Base-by-base conservation (phyloP, 495 filamentous ascomycete species). In the Aspergillus avenaceus region DNA sequence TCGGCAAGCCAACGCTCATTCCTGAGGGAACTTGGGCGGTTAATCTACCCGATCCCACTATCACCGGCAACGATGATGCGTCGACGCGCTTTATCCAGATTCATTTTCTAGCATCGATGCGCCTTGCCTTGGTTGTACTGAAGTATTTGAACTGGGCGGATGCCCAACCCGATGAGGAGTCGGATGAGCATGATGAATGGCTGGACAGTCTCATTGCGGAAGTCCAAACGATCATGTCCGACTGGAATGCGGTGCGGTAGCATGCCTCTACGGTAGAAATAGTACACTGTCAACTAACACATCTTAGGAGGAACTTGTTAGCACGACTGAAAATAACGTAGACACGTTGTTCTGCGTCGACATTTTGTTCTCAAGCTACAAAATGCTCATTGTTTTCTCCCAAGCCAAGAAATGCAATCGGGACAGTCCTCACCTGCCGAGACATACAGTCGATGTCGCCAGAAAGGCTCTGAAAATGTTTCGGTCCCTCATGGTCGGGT, bases 81-180 rank as follows among this genome's bases (percentile, higher is more conserved):
- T 54, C 54, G 2, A 57, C 53, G 4, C 50, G 49, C 3, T 53
- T 53, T 14, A 40, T 61, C 8, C 55, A 61, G 19, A 61, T 61
- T 19, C 59, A 61, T 43, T 61, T 61, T 18, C 42, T 61, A 3
- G 59, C 55, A n/a, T 58, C 52, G n/a, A 61, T 61, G 59, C 48
- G 59, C 2, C 49, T 53, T 4, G 49, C 54, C 0, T 29, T 61
- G 5, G 50, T 57, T 2, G 16, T 49, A n/a, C 21, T 61, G 45
- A 47, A 52, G 19, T 61, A 53, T 22, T 27, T 58, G n/a, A 55
- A 61, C 2, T 42, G 45, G 22, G n/a, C 45, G 8, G 52, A 55
- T 9, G 5, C 5, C 6, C 21, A 16, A 1, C 16, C 19, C 1
- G 13, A 47, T 28, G 18, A 27, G 0, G 22, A 53, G 14, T 27